Percentiles rank a stretch among this genome's conserved stretches.
These are phyloP conservation scores for Thielaviopsis musarum DNA, from an alignment of 2,329 filamentous ascomycete genomes.

Conservation along the genomic window DNA sequence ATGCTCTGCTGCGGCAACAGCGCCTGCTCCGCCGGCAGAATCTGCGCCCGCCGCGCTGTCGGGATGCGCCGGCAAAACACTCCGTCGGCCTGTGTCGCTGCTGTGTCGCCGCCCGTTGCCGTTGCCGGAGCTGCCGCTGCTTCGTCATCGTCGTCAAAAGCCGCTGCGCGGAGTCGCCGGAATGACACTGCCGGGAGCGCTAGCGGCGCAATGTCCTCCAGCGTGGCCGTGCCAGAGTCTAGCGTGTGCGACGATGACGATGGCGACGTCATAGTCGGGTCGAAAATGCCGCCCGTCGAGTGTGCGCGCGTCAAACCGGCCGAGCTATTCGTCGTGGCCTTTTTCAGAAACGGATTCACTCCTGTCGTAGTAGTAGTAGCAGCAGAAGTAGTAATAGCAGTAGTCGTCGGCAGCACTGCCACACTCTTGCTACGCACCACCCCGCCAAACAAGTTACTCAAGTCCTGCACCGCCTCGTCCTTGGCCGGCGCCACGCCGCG, in stretches of 20 bases:
- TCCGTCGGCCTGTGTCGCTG: background rate
- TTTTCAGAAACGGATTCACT: slow-evolving; percentile 5
- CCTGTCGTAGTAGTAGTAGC: background rate
- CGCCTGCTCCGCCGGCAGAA: slow-evolving; percentile 54
- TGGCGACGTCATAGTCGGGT: background rate
- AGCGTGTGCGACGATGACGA: slow-evolving; percentile 3
- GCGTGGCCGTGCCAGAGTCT: slow-evolving; percentile 31
- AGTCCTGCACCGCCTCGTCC: slow-evolving; percentile 45
- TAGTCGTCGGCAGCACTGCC: background rate
- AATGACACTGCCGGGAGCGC: slow-evolving; percentile 6
- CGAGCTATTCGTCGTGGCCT: background rate
- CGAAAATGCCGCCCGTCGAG: background rate
- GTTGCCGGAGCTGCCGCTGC: background rate
- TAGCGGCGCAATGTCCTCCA: slow-evolving; percentile 18
- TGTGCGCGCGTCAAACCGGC: background rate
- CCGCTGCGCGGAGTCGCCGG: slow-evolving; percentile 2
- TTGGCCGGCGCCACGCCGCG: slow-evolving; percentile 44
- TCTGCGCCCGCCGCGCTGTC: slow-evolving; percentile 44
- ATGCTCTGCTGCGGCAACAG: slow-evolving; percentile 52
- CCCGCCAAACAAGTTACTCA: slow-evolving; percentile 15
- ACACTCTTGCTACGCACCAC: slow-evolving; percentile 2
- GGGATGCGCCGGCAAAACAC: slow-evolving; percentile 45
- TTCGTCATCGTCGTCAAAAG: background rate
- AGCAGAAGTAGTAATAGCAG: background rate
- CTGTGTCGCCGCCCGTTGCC: background rate